These are phyloP conservation scores for Verticillium dahliae DNA, from an alignment of 2,329 filamentous ascomycete genomes.

Conservation along the genomic window DNA sequence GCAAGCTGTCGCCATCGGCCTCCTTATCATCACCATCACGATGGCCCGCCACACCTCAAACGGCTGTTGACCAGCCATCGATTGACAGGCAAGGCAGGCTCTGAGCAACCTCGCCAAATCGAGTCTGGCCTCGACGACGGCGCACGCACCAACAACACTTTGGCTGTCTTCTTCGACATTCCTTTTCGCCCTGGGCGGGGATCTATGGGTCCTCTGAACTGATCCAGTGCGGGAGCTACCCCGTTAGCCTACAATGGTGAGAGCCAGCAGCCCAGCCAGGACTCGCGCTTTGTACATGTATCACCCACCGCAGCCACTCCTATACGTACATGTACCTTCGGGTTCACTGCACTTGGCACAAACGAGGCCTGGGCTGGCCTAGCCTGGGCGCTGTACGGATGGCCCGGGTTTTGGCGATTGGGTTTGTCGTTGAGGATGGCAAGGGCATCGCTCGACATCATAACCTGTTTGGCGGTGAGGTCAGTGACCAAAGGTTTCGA, in stretches of 20 bases:
- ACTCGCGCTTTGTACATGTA: not conserved
- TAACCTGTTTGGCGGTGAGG: too few species aligned
- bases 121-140: not conserved
- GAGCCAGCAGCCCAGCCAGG: not conserved
- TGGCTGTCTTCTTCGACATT: not conserved
- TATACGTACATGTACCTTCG: not conserved
- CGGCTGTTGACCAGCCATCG: too few species aligned
- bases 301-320: not conserved
- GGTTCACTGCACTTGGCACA: not conserved
- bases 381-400: not conserved
- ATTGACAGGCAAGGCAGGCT: not conserved
- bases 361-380: not conserved
- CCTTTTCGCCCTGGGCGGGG: not conserved
- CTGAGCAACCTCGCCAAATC: not conserved
- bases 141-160: not conserved
- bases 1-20: too few species aligned
- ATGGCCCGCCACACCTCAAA: too few species aligned
- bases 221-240: not conserved
- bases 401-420: too few species aligned
- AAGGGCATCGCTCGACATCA: not conserved
- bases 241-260: not conserved
- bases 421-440: too few species aligned
- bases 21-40: not conserved
- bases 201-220: not conserved
- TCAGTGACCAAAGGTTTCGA: not conserved